A percentile compares a stretch with the other conserved stretches of the same genome.
phyloP scores from a whole-genome alignment of 108 stramenopile species.

The Mediolabrus comicus region DNA sequence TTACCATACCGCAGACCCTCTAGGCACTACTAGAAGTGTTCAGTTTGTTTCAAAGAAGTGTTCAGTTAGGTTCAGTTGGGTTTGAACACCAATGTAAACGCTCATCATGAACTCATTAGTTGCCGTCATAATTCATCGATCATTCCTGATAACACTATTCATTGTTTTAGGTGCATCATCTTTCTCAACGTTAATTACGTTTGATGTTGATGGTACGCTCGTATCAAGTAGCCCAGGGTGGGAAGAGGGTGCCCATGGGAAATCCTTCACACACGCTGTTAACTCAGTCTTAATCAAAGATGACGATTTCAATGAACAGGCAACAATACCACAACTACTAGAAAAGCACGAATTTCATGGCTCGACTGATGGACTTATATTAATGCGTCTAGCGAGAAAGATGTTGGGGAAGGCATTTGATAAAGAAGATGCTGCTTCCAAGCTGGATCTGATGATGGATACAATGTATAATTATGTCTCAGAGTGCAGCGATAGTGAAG shows the following conservation, averaged over 20 bases:
- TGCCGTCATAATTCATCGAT: too few species aligned
- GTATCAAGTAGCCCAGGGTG: conserved; percentile 39
- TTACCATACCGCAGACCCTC: too few species aligned
- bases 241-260: conserved; percentile 46
- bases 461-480: conserved; percentile 48
- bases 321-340: conserved; percentile 42
- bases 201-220: conserved; percentile 57
- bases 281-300: conserved; percentile 15
- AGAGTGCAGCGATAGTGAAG: conserved; percentile 22
- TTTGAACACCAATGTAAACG: too few species aligned
- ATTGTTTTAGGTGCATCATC: not conserved
- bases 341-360: conserved; percentile 48
- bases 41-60: too few species aligned
- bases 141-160: too few species aligned
- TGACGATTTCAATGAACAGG: not conserved
- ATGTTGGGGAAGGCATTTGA: conserved; percentile 21
- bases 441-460: conserved; percentile 40
- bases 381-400: conserved; percentile 45
- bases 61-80: too few species aligned
- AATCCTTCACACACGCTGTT: conserved; percentile 42
- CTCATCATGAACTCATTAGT: too few species aligned
- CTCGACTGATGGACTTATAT: conserved; percentile 55
- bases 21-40: too few species aligned
- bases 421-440: not conserved
- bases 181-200: conserved; percentile 47